Conservation (phyloP, 2,329 filamentous ascomycete species). For the Botryosphaeria dothidea region DNA sequence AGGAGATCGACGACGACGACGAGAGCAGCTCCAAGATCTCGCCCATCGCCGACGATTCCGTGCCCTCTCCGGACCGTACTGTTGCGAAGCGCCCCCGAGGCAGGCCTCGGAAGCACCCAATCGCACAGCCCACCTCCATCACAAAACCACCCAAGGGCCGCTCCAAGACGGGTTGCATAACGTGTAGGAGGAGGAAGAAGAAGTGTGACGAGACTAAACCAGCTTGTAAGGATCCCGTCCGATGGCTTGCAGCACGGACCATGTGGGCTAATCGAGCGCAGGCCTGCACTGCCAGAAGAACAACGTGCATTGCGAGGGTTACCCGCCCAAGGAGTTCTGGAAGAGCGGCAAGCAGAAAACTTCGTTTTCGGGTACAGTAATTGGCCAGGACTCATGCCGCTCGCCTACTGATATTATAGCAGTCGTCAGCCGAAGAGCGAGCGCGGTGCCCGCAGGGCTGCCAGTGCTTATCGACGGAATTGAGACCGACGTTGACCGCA, state of each 20-base stretch:
- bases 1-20: constrained; percentile 53
- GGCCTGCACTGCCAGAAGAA: constrained; percentile 86
- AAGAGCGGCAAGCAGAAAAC: constrained; percentile 78
- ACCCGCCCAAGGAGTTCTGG: constrained; percentile 84
- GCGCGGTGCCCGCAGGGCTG: constrained; percentile 38
- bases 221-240: constrained; percentile 34
- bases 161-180: constrained; percentile 61
- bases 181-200: constrained; percentile 62
- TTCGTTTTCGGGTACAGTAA: constrained; percentile 54
- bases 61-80: constrained; percentile 35
- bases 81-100: constrained; percentile 58
- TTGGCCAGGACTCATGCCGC: background rate
- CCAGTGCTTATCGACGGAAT: constrained; percentile 74
- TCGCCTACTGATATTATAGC: background rate
- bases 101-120: constrained; percentile 78
- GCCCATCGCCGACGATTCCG: constrained; percentile 32
- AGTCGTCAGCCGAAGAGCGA: constrained; percentile 4
- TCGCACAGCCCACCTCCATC: constrained; percentile 58
- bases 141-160: constrained; percentile 76
- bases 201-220: constrained; percentile 57
- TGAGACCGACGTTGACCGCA: constrained; percentile 75
- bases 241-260: background rate
- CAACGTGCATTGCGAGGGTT: constrained; percentile 86
- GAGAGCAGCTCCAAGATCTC: constrained; percentile 38
- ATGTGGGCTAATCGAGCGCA: background rate